Percentiles rank a stretch among this genome's conserved stretches.
phyloP scores from a whole-genome alignment of 2,329 filamentous ascomycete genomes.

The Remersonia thermophila region DNA sequence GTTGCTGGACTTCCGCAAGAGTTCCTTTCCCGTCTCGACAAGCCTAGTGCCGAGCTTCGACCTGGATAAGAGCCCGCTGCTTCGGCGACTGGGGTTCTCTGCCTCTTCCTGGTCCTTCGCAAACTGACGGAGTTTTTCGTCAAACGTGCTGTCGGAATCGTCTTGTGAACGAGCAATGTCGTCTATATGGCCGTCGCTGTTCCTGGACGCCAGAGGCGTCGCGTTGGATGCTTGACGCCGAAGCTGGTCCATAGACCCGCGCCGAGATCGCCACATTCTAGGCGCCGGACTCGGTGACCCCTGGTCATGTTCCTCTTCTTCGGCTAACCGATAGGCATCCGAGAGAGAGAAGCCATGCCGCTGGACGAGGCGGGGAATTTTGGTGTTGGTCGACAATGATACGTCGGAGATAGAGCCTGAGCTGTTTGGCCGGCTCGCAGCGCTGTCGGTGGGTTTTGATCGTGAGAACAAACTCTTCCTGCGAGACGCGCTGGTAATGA shows the following conservation, averaged over 20 bases:
- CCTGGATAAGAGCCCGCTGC: constrained; percentile 26
- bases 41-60: constrained; percentile 23
- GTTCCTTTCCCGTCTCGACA: constrained; percentile 24
- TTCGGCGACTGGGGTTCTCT: constrained; percentile 16
- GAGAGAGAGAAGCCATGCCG: constrained; percentile 24
- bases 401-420: constrained; percentile 16
- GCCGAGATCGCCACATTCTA: constrained; percentile 27
- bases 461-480: constrained; percentile 28
- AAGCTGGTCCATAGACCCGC: background rate
- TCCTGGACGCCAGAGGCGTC: constrained; percentile 2
- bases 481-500: constrained; percentile 28
- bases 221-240: no score
- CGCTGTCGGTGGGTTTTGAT: constrained; percentile 13
- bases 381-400: constrained; percentile 18
- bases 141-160: constrained; percentile 21
- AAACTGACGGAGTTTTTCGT: constrained; percentile 20
- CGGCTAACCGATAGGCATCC: constrained; percentile 30
- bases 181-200: constrained; percentile 10
- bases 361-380: constrained; percentile 20
- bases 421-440: constrained; percentile 15
- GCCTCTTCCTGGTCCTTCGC: constrained; percentile 17
- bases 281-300: constrained; percentile 42
- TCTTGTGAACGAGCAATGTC: constrained; percentile 11
- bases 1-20: constrained; percentile 26
- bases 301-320: constrained; percentile 25